Percentiles rank a stretch among this genome's conserved stretches.
Conservation (phyloP, 768 basidiomycete species). For the Serpula lacrymans region DNA sequence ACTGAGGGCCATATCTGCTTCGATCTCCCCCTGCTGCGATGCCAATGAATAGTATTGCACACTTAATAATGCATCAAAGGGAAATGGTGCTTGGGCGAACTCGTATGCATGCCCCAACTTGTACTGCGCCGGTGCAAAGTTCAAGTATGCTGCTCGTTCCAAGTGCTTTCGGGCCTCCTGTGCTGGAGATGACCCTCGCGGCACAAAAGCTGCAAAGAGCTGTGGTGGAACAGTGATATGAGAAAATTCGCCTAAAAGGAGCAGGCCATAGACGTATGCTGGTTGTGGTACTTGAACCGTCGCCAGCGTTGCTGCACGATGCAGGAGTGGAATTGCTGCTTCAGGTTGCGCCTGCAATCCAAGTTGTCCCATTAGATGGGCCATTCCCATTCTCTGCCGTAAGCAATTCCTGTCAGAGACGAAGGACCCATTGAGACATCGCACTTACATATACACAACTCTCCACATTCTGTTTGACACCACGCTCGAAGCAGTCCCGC, state of each 20-base stretch:
- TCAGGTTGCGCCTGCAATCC: constrained; percentile 50
- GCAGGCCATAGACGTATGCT: constrained; percentile 83
- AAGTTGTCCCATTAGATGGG: constrained; percentile 86
- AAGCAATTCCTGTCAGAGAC: constrained; percentile 8
- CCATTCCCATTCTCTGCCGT: constrained; percentile 88
- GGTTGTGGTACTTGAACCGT: constrained; percentile 81
- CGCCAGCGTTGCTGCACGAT: constrained; percentile 71
- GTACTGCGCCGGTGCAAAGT: constrained; percentile 85
- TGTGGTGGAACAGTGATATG: constrained; percentile 50
- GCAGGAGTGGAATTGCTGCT: constrained; percentile 67
- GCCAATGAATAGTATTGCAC: constrained; percentile 89
- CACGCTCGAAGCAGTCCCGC: constrained; percentile 83
- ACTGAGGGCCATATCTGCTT: constrained; percentile 94
- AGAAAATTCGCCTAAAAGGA: constrained; percentile 83
- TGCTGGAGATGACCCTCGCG: constrained; percentile 42
- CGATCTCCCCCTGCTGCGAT: constrained; percentile 80
- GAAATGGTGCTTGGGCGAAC: constrained; percentile 80
- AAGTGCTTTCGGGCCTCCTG: constrained; percentile 73
- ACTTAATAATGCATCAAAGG: constrained; percentile 83
- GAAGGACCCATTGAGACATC: constrained; percentile 10
- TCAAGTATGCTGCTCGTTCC: constrained; percentile 81
- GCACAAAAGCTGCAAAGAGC: constrained; percentile 54
- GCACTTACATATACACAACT: constrained; percentile 74
- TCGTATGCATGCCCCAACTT: constrained; percentile 93
- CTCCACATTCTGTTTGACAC: constrained; percentile 69